Conservation (phyloP, 108 stramenopile species). For the Stephanodiscus triporus region DNA sequence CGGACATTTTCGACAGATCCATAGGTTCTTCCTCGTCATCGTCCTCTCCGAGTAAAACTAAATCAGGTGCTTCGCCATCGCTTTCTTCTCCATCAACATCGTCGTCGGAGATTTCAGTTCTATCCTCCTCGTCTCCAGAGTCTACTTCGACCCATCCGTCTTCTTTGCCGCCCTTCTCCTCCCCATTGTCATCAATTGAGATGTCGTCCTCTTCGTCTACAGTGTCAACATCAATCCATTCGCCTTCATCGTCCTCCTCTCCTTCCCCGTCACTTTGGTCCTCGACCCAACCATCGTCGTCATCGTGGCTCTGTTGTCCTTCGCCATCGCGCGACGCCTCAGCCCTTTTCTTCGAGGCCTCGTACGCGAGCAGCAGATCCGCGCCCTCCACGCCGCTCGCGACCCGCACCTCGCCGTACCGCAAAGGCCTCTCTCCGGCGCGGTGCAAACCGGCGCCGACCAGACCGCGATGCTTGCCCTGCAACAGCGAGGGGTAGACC, state of each 20-base stretch:
- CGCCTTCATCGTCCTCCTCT: slow-evolving; percentile 40
- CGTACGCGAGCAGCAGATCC: slow-evolving; percentile 88
- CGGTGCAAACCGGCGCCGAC: slow-evolving; percentile 78
- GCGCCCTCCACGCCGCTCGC: slow-evolving; percentile 92
- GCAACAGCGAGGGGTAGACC: slow-evolving; percentile 86
- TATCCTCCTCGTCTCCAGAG: slow-evolving; percentile 50
- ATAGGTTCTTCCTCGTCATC: slow-evolving; percentile 39
- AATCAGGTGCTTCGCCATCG: slow-evolving; percentile 72
- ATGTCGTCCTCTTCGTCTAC: slow-evolving; percentile 57
- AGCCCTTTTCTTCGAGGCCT: slow-evolving; percentile 68
- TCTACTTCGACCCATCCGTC: slow-evolving; percentile 52
- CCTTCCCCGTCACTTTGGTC: slow-evolving; percentile 39
- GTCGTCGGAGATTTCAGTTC: slow-evolving; percentile 57
- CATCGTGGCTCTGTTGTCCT: slow-evolving; percentile 20
- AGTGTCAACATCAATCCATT: slow-evolving; percentile 44
- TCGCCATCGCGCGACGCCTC: slow-evolving; percentile 17
- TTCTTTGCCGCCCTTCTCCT: slow-evolving; percentile 50
- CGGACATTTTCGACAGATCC: slow-evolving; percentile 75
- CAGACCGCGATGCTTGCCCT: slow-evolving; percentile 91
- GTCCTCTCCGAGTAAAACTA: slow-evolving; percentile 57
- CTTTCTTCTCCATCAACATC: slow-evolving; percentile 54
- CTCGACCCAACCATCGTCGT: slow-evolving; percentile 40
- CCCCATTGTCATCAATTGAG: slow-evolving; percentile 27
- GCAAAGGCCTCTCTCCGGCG: slow-evolving; percentile 77
- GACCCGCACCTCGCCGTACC: slow-evolving; percentile 86